phyloP scores from a whole-genome alignment of 495 filamentous ascomycete species.

The Recurvomyces mirabilis region DNA sequence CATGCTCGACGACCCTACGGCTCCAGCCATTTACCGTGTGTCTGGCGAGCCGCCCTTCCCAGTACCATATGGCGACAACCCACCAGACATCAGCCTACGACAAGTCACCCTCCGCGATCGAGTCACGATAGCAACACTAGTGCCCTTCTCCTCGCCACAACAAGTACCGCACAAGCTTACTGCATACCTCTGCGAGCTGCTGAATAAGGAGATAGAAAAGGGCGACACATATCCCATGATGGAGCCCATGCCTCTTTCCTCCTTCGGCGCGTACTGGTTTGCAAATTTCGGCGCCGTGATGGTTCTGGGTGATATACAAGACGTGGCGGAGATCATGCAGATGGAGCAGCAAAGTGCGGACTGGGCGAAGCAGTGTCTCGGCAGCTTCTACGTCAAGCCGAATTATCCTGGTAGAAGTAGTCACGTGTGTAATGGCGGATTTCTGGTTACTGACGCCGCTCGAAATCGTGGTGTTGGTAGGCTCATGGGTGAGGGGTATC shows the following conservation, averaged over 20 bases:
- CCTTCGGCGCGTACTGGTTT: conserved; percentile 88
- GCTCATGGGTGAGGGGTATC: conserved; percentile 84
- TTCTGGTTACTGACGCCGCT: conserved; percentile 81
- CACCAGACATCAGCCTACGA: conserved; percentile 58
- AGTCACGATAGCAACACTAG: conserved; percentile 77
- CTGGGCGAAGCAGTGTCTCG: conserved; percentile 78
- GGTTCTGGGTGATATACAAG: conserved; percentile 71
- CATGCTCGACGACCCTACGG: conserved; percentile 68
- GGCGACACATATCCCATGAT: conserved; percentile 94
- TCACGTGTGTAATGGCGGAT: conserved; percentile 93
- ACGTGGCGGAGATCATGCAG: conserved; percentile 44
- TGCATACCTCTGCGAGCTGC: conserved; percentile 68
- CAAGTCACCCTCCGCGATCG: conserved; percentile 84
- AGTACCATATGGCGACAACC: conserved; percentile 49
- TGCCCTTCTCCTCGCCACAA: conserved; percentile 67
- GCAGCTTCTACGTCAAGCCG: conserved; percentile 93
- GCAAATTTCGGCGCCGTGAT: conserved; percentile 90
- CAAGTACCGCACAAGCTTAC: conserved; percentile 68
- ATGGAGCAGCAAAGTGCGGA: conserved; percentile 51
- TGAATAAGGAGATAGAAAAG: conserved; percentile 90
- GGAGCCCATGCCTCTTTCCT: conserved; percentile 58
- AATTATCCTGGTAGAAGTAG: conserved; percentile 95
- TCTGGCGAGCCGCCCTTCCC: conserved; percentile 56
- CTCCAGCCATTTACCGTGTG: conserved; percentile 48
- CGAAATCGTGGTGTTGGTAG: conserved; percentile 85